These are phyloP conservation scores for Phytopythium kandeliae DNA, from an alignment of 352 stramenopile species.

Conservation along the genomic window DNA sequence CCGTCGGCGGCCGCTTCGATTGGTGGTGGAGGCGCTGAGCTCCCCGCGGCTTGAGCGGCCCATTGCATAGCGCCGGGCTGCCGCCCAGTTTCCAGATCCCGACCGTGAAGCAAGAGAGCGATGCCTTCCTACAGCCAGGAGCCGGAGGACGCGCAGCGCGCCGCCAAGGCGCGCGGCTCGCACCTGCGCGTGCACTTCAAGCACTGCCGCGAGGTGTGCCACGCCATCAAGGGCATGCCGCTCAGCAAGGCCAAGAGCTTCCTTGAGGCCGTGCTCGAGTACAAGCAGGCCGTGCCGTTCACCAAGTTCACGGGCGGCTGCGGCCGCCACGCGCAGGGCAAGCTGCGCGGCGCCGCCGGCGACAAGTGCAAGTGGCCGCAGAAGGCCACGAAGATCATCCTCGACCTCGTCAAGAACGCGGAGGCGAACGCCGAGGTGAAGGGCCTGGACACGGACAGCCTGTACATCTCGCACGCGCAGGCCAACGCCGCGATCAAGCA, in stretches of 20 bases:
- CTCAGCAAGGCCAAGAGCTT: constrained; percentile 94
- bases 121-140: constrained; percentile 89
- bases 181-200: constrained; percentile 99
- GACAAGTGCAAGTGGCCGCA: constrained; percentile 99
- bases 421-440: constrained; percentile 99
- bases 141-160: constrained; percentile 84
- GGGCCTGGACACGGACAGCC: constrained; percentile 94
- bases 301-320: constrained; percentile 98
- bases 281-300: constrained; percentile 98
- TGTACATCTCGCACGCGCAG: constrained; percentile 98
- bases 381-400: constrained; percentile 98
- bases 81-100: constrained; percentile 67
- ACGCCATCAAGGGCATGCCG: constrained; percentile 98
- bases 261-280: constrained; percentile 95
- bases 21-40: constrained; percentile 8
- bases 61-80: neutral
- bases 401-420: constrained; percentile 98
- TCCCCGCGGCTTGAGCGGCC: neutral
- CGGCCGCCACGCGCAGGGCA: constrained; percentile 96
- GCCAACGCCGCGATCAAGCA: constrained; percentile 98
- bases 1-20: constrained; percentile 3
- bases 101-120: constrained; percentile 65
- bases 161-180: constrained; percentile 94
- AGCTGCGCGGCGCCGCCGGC: constrained; percentile 91
- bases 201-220: constrained; percentile 98